phyloP scores from a whole-genome alignment of 2,329 filamentous ascomycete genomes.

The Colletotrichum tropicicola region DNA sequence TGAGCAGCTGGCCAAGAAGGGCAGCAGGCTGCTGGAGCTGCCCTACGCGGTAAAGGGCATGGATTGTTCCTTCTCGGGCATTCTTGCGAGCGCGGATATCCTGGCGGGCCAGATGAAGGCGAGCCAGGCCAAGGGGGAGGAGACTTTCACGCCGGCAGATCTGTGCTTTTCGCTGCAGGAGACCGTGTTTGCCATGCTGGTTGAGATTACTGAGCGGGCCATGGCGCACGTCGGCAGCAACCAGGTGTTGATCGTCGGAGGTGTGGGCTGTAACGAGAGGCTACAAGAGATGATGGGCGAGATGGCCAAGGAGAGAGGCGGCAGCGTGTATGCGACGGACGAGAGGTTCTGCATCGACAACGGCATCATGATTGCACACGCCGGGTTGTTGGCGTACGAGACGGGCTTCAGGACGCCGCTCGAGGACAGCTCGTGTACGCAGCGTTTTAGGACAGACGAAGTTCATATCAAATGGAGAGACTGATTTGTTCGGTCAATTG shows the following conservation, averaged over 20 bases:
- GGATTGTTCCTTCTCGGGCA: slow-evolving; percentile 96
- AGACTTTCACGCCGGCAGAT: slow-evolving; percentile 79
- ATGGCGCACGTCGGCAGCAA: slow-evolving; percentile 96
- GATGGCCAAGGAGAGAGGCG: slow-evolving; percentile 90
- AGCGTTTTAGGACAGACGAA: slow-evolving; percentile 84
- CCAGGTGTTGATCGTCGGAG: slow-evolving; percentile 94
- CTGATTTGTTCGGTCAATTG: slow-evolving; percentile 38
- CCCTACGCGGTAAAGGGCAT: slow-evolving; percentile 98
- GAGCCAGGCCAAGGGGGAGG: slow-evolving; percentile 56
- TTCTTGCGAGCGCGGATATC: slow-evolving; percentile 83
- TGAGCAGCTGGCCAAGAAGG: slow-evolving; percentile 86
- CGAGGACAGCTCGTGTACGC: slow-evolving; percentile 85
- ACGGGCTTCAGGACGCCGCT: slow-evolving; percentile 82
- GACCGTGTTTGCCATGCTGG: slow-evolving; percentile 95
- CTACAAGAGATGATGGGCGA: slow-evolving; percentile 98
- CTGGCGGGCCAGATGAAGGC: slow-evolving; percentile 74
- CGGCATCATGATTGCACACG: slow-evolving; percentile 99
- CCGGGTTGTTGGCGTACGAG: slow-evolving; percentile 84
- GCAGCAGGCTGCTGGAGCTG: slow-evolving; percentile 80
- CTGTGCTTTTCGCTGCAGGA: slow-evolving; percentile 96
- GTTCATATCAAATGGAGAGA: slow-evolving; percentile 84
- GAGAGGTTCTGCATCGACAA: slow-evolving; percentile 99
- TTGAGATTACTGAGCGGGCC: slow-evolving; percentile 97
- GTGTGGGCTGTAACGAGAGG: slow-evolving; percentile 93
- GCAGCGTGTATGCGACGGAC: slow-evolving; percentile 93